Evolutionary conservation across 257 asterid species (phyloP).

Genomic region (Solanum lignicaule): DNA sequence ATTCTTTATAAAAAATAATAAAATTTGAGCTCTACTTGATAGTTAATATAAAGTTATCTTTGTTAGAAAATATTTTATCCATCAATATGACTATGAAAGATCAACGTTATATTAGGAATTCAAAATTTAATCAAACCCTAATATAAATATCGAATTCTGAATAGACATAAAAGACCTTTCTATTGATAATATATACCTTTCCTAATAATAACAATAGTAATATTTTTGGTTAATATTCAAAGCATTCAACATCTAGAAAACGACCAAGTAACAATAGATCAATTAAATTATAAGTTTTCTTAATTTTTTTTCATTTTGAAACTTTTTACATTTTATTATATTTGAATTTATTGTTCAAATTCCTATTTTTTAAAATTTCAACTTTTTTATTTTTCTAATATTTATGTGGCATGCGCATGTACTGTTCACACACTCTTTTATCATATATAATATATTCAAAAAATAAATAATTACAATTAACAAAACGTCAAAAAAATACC

Average conservation of each 20-base stretch:
- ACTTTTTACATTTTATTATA: background rate
- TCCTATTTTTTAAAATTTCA: background rate
- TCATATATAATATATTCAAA: background rate
- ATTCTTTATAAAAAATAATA: too few relatives aligned
- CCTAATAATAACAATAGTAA: background rate
- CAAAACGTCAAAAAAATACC: background rate
- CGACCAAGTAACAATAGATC: background rate
- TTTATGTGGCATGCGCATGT: background rate
- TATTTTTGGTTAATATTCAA: background rate
- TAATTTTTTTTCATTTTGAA: background rate
- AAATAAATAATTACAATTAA: background rate
- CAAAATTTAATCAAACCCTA: background rate
- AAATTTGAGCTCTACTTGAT: background rate
- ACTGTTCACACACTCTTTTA: background rate
- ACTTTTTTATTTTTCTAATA: background rate
- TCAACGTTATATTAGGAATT: fast-evolving
- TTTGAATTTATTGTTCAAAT: background rate
- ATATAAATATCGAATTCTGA: background rate
- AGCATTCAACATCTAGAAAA: background rate
- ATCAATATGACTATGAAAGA: background rate
- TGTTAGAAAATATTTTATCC: background rate
- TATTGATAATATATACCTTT: background rate
- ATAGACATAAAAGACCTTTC: background rate
- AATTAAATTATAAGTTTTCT: too few relatives aligned
- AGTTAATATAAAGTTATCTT: too few relatives aligned